Conservation (phyloP, 441 rosid genomes). For the Viola pubescens region DNA sequence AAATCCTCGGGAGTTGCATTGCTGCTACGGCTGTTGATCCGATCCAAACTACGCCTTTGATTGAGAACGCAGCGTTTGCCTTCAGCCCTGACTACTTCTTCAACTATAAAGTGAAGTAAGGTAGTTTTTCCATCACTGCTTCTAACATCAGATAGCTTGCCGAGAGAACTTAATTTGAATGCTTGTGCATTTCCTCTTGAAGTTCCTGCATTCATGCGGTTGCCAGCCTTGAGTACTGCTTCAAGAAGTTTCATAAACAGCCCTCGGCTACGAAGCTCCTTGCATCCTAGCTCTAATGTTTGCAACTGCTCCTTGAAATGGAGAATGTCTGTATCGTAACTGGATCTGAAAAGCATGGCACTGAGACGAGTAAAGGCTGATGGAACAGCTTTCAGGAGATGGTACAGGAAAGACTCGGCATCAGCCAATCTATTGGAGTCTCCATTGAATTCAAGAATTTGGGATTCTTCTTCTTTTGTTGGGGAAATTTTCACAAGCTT, state of each 20-base stretch:
- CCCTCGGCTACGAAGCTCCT: constrained; percentile 66
- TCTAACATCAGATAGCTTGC: constrained; percentile 80
- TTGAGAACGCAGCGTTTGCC: constrained; percentile 60
- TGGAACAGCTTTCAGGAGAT: constrained; percentile 67
- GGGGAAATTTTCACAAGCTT: constrained; percentile 67
- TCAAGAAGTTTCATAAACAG: constrained; percentile 82
- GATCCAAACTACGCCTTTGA: constrained; percentile 38
- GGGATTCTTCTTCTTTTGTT: constrained; percentile 56
- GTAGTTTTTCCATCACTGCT: constrained; percentile 75
- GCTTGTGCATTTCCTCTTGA: constrained; percentile 92
- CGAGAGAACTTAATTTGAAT: constrained; percentile 58
- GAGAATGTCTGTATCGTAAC: constrained; percentile 51
- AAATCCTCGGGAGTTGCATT: constrained; percentile 17
- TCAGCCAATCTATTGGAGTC: constrained; percentile 52
- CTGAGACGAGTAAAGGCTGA: constrained; percentile 55
- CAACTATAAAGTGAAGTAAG: constrained; percentile 80
- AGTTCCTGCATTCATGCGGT: constrained; percentile 92
- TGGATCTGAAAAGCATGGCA: constrained; percentile 63
- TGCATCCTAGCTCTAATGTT: constrained; percentile 55
- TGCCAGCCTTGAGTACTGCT: constrained; percentile 89
- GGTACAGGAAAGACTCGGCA: constrained; percentile 68
- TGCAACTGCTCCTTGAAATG: constrained; percentile 43
- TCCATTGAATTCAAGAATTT: constrained; percentile 49
- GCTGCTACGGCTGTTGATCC: constrained; percentile 23
- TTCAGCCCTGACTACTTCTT: constrained; percentile 66